A percentile compares a stretch with the other conserved stretches of the same genome.
These are phyloP conservation scores for Colletotrichum camelliae DNA, from an alignment of 2,329 filamentous ascomycete species.

Conservation along the genomic window DNA sequence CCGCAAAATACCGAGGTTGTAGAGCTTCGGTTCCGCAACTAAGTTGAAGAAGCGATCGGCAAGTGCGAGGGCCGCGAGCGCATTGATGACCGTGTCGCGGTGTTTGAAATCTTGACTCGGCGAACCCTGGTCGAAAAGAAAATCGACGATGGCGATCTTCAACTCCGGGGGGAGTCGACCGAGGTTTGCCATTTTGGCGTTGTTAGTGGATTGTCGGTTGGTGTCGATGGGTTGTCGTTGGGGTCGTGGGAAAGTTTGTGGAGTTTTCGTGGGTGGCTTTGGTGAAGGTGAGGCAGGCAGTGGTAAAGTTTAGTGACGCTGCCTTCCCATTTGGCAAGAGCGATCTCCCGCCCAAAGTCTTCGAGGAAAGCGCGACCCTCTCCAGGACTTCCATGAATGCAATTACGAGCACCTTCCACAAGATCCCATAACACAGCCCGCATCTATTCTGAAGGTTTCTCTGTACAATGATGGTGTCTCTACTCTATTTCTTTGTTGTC, in stretches of 20 bases:
- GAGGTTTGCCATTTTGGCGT: not conserved
- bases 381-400: not conserved
- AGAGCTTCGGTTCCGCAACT: not conserved
- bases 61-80: not conserved
- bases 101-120: not conserved
- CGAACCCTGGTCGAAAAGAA: not conserved
- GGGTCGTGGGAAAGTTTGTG: not conserved
- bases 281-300: not conserved
- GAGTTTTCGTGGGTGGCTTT: not conserved
- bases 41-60: not conserved
- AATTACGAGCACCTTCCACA: not conserved
- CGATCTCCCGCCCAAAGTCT: not conserved
- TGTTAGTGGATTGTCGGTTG: not conserved
- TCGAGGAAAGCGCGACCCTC: not conserved
- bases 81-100: not conserved
- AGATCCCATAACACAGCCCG: no score
- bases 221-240: not conserved
- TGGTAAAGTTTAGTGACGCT: not conserved
- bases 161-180: not conserved
- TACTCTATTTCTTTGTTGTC: not conserved
- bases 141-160: not conserved
- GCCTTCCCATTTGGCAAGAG: not conserved
- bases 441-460: not conserved
- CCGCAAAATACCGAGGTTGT: fast-evolving
- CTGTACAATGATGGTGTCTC: not conserved